Conservation (phyloP, 345 rosid genomes). For the Passiflora organensis region DNA sequence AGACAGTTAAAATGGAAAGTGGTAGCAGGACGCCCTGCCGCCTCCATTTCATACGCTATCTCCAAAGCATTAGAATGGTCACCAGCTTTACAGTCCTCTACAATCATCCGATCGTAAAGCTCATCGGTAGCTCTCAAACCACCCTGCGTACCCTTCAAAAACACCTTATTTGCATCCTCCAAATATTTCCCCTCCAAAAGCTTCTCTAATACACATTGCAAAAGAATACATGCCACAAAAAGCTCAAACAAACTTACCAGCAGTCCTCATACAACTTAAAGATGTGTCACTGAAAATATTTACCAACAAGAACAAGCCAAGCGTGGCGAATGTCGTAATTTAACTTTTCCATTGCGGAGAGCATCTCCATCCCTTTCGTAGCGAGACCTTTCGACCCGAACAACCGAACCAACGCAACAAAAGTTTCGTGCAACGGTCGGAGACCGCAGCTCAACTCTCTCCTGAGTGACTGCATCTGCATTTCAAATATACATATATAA, state of each 20-base stretch:
- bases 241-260: too few species aligned
- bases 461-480: conserved; percentile 79
- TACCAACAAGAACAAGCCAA: conserved; percentile 93
- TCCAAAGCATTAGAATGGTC: conserved; percentile 96
- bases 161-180: conserved; percentile 84
- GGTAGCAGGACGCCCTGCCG: conserved; percentile 89
- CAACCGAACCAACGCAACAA: conserved; percentile 58
- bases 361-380: conserved; percentile 64
- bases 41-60: conserved; percentile 91
- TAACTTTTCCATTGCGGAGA: conserved; percentile 80
- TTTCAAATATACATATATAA: conserved; percentile 6
- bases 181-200: conserved; percentile 61
- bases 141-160: conserved; percentile 75
- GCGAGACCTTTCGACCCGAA: conserved; percentile 71
- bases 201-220: conserved; percentile 45
- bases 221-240: not conserved
- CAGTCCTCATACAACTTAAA: too few species aligned
- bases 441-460: conserved; percentile 79
- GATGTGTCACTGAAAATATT: conserved; percentile 11
- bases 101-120: conserved; percentile 79
- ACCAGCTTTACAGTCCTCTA: conserved; percentile 84
- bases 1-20: conserved; percentile 95
- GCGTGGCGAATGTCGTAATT: conserved; percentile 77
- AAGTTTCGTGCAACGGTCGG: conserved; percentile 80
- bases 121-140: conserved; percentile 80